phyloP scores from a whole-genome alignment of 176 grass and related monocot genomes.

The Tuctoria greenei region DNA sequence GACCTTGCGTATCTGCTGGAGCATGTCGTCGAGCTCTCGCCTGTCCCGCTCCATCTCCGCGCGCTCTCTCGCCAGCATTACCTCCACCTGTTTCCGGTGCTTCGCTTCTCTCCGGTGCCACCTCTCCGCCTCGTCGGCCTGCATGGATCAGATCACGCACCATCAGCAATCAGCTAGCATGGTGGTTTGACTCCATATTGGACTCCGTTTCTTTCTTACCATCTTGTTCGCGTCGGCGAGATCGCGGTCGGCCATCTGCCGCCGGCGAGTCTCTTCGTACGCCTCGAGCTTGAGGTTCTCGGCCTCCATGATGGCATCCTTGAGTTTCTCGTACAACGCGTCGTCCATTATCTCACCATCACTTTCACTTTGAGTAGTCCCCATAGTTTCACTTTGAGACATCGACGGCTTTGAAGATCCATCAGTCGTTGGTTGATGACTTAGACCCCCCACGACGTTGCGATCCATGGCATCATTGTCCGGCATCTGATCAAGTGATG shows the following conservation, averaged over 20 bases:
- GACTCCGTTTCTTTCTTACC: constrained; percentile 35
- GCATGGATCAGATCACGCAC: constrained; percentile 1
- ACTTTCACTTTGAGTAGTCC: too few relatives aligned
- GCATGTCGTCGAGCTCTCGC: constrained; percentile 47
- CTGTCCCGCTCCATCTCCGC: constrained; percentile 43
- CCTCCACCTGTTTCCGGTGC: constrained; percentile 51
- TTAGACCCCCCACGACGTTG: not conserved
- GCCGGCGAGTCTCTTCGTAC: constrained; percentile 57
- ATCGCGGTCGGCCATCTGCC: constrained; percentile 68
- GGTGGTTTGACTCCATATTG: too few relatives aligned
- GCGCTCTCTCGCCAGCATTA: constrained; percentile 52
- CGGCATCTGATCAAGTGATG: not conserved
- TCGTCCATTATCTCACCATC: constrained; percentile 28
- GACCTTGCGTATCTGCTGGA: constrained; percentile 39
- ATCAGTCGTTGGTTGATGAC: too few relatives aligned
- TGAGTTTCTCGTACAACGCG: constrained; percentile 45
- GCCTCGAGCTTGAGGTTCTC: constrained; percentile 53
- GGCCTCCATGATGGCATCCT: constrained; percentile 44
- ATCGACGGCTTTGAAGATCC: not conserved
- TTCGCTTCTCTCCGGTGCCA: constrained; percentile 43
- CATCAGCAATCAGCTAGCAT: not conserved
- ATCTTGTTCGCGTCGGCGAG: constrained; percentile 44
- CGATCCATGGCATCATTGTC: not conserved
- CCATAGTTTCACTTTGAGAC: not conserved
- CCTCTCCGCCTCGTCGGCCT: constrained; percentile 54